These are phyloP conservation scores for Schizopora paradoxa DNA, from an alignment of 1,284 basidiomycete species.

Conservation along the genomic window DNA sequence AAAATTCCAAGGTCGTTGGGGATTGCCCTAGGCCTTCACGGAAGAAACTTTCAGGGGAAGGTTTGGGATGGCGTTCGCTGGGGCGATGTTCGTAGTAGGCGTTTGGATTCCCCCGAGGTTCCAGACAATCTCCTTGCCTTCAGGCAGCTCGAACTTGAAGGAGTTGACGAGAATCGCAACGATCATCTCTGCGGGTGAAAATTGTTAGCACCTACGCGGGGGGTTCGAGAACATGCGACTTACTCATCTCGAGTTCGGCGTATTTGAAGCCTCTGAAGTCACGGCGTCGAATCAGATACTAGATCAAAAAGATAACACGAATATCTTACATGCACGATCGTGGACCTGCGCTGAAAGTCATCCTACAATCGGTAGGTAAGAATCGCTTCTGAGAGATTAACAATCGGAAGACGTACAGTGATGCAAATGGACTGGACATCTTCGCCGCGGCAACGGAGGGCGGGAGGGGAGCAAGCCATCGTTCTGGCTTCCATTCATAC, in stretches of 20 bases:
- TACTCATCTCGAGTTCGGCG: conserved; percentile 32
- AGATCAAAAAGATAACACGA: neutral
- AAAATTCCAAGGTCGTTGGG: too few species aligned
- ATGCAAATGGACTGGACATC: conserved; percentile 24
- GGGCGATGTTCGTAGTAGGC: conserved; percentile 12
- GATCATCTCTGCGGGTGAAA: conserved; percentile 15
- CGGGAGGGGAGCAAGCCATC: conserved; percentile 30
- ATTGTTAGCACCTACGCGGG: neutral
- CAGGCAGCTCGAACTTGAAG: conserved; percentile 21
- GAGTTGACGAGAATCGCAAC: conserved; percentile 17
- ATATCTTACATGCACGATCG: conserved; percentile 30
- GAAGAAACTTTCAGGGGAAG: conserved; percentile 13
- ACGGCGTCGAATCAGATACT: neutral
- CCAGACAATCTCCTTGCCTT: conserved; percentile 20
- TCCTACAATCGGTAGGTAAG: conserved; percentile 20
- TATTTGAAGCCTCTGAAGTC: conserved; percentile 30
- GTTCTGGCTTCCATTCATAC: conserved; percentile 33
- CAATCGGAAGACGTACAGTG: conserved; percentile 19
- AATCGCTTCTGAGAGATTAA: neutral
- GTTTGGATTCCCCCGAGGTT: conserved; percentile 19
- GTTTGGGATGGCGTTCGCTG: conserved; percentile 12
- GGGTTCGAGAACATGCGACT: conserved; percentile 11
- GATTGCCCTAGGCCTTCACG: too few species aligned
- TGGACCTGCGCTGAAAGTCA: conserved; percentile 31
- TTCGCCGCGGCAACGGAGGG: conserved; percentile 20